Evolutionary conservation across 495 filamentous ascomycete species (phyloP), one percentile per base, ranked within the genome.

Genomic region (Penicillium chermesinum): DNA sequence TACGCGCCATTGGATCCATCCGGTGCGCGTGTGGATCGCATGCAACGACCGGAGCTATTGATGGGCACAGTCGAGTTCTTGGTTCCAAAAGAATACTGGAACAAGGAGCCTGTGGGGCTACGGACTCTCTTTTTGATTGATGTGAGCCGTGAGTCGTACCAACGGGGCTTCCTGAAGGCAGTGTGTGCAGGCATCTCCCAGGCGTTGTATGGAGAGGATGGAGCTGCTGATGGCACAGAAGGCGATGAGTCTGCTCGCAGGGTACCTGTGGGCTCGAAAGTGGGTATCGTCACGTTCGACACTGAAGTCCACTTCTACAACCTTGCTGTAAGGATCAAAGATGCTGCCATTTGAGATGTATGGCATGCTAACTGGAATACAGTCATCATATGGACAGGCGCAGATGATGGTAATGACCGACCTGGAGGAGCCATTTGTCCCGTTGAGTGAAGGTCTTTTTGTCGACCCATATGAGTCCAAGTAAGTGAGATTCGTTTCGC

Each of bases 321-420:
- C 59, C 82, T 94, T 56, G 88, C 83, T 59, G 81, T 88, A 74
- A 63, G 84, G 75, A 16, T 30, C 25, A 30, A 18, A 41, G 20
- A 7, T n/a, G 18, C 9, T 14, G 39, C 34, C 13, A 20, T 41
- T 34, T 54, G n/a, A n/a, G n/a, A n/a, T n/a, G n/a, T n/a, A n/a
- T n/a, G n/a, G n/a, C n/a, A n/a, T 9, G 34, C 65, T 76, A 18
- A 74, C 49, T 20, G 7, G 3, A n/a, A 14, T 37, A 8, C 53
- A 89, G 86, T 70, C 88, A 15, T 71, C 80, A 21, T 70, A 96
- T 20, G 87, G 95, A 40, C 82, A 89, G 70, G 88, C 93, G 4
- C 93, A 99, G 59, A 96, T 97, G 91, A 82, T 97, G 74, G 90
- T 97, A 14, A 95, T 97, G 89, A 87, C 93, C 8, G 93, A 99